Conservation (phyloP, 2,329 filamentous ascomycete species). For the Sclerotinia nivalis region DNA sequence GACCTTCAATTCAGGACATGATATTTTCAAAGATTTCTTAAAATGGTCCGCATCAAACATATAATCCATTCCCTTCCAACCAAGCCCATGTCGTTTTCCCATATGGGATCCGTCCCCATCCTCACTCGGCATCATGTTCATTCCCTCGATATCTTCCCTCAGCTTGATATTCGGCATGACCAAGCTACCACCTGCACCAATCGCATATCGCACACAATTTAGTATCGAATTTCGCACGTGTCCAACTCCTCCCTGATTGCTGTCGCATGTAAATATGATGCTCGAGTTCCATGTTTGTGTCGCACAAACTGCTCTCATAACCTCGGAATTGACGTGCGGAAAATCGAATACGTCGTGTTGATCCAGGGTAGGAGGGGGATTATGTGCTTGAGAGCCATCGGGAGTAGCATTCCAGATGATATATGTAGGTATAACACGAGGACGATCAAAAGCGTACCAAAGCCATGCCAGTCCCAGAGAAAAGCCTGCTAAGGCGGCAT, state of each 20-base stretch:
- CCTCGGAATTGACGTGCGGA: slow-evolving; percentile 42
- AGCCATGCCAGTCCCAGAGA: slow-evolving; percentile 31
- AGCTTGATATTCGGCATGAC: slow-evolving; percentile 44
- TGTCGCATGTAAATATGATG: slow-evolving; percentile 46
- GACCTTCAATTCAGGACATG: slow-evolving; percentile 36
- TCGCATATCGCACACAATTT: slow-evolving; percentile 46
- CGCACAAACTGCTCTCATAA: slow-evolving; percentile 42
- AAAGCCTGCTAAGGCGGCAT: slow-evolving; percentile 28
- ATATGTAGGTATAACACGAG: slow-evolving; percentile 23
- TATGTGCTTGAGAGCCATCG: slow-evolving; percentile 5
- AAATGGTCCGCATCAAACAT: slow-evolving; percentile 39
- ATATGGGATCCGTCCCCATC: slow-evolving; percentile 26
- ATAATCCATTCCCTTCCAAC: slow-evolving; percentile 37
- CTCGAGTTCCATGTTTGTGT: slow-evolving; percentile 41
- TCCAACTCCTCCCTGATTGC: slow-evolving; percentile 45
- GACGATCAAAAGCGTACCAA: slow-evolving; percentile 32
- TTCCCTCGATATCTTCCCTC: slow-evolving; percentile 40
- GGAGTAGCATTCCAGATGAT: slow-evolving; percentile 23
- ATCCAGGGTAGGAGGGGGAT: not conserved
- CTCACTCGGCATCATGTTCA: slow-evolving; percentile 22
- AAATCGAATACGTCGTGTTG: slow-evolving; percentile 42
- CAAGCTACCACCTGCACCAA: slow-evolving; percentile 43
- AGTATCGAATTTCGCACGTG: slow-evolving; percentile 47
- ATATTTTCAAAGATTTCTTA: slow-evolving; percentile 32
- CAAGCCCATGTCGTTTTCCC: slow-evolving; percentile 33